Percentiles rank a stretch among this genome's conserved stretches.
Evolutionary conservation across 73 alveolate species (phyloP).

Genomic region (Paramecium biaurelia): DNA sequence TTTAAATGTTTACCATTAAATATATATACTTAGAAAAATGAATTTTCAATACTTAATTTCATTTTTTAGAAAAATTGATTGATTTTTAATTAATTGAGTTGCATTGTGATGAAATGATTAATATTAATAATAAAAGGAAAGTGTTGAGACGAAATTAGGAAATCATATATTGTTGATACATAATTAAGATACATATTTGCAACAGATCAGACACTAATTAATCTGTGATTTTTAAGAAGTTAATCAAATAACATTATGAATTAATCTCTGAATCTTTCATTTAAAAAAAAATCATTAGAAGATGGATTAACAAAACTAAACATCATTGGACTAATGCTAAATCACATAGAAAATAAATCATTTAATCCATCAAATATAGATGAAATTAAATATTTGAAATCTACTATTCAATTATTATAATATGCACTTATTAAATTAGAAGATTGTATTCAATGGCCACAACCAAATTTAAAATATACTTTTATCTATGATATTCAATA

Average conservation of each 20-base stretch:
- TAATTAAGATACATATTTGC: neutral
- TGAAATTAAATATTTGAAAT: constrained; percentile 71
- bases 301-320: neutral
- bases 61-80: neutral
- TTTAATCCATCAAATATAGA: constrained; percentile 72
- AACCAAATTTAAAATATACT: constrained; percentile 69
- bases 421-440: constrained; percentile 74
- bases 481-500: neutral
- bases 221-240: neutral
- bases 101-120: neutral
- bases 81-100: neutral
- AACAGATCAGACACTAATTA: neutral
- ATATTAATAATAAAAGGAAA: neutral
- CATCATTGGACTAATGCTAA: neutral
- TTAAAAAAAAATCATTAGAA: neutral
- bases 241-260: neutral
- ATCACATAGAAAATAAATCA: constrained; percentile 72
- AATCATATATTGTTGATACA: neutral
- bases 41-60: neutral
- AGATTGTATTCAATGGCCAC: constrained; percentile 85
- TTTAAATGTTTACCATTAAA: neutral
- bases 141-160: neutral
- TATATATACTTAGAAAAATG: neutral
- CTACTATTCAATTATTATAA: constrained; percentile 70
- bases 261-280: neutral